phyloP scores from a whole-genome alignment of 2,329 filamentous ascomycete species.

The Fusarium devonianum region DNA sequence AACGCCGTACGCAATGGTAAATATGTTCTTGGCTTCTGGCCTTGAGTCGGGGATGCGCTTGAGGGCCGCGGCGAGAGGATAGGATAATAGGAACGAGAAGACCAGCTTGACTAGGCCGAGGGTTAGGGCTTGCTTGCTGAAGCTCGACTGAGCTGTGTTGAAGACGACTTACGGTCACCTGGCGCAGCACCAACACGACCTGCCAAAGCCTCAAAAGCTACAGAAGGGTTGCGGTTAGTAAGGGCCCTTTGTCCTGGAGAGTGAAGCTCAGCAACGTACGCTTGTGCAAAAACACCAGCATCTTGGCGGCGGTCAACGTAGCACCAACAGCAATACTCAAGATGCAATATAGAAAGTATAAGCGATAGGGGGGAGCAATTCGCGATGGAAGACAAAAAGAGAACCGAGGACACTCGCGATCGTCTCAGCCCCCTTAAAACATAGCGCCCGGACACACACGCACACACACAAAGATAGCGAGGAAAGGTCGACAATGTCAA shows the following conservation, averaged over 20 bases:
- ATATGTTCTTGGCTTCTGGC: conserved; percentile 86
- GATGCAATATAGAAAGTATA: not conserved
- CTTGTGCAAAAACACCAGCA: conserved; percentile 33
- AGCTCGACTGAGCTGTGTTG: not conserved
- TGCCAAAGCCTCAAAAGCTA: conserved; percentile 48
- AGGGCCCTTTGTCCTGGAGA: not conserved
- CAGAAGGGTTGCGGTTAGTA: conserved; percentile 12
- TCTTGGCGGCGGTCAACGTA: conserved; percentile 12
- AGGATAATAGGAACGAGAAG: conserved; percentile 88
- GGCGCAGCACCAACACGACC: conserved; percentile 45
- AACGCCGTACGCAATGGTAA: conserved; percentile 73
- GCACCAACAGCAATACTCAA: not conserved
- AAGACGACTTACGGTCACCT: conserved; percentile 48
- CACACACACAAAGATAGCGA: no score
- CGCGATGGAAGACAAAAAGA: no score
- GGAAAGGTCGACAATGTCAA: no score
- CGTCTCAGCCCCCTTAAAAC: conserved; percentile 18
- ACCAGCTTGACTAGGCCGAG: conserved; percentile 83
- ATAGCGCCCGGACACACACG: conserved; percentile 20
- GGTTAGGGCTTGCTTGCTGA: conserved; percentile 23
- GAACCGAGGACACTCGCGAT: conserved; percentile 7
- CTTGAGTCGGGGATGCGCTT: conserved; percentile 89
- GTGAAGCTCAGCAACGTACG: conserved; percentile 22
- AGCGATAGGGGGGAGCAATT: not conserved
- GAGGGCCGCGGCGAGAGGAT: conserved; percentile 85